These are phyloP conservation scores for Beta macrorhiza DNA, from an alignment of 179 eudicot genomes.

Conservation along the genomic window DNA sequence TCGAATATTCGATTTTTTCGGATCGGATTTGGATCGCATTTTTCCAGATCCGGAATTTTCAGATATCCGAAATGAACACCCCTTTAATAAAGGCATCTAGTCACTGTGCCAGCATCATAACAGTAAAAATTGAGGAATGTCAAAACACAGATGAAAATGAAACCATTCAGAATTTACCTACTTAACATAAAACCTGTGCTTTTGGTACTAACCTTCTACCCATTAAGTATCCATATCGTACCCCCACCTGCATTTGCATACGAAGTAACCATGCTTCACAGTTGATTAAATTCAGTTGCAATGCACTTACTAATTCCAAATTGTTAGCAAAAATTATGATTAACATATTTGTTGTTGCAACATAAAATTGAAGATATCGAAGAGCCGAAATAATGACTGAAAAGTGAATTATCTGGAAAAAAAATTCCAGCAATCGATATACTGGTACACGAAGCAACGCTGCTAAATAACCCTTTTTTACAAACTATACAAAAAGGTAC, in stretches of 20 bases:
- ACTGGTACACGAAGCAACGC: conserved; percentile 7
- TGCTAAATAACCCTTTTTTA: conserved; percentile 9
- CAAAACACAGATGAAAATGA: background rate
- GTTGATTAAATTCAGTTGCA: background rate
- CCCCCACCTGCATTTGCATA: too few species aligned
- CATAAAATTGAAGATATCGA: background rate
- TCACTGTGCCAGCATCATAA: background rate
- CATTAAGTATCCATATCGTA: too few species aligned
- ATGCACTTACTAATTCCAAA: background rate
- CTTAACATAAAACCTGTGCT: too few species aligned
- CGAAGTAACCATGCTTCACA: background rate
- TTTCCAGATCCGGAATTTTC: too few species aligned
- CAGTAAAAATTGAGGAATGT: background rate
- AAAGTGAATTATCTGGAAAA: background rate
- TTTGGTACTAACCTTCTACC: too few species aligned
- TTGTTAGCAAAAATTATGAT: background rate
- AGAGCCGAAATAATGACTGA: background rate
- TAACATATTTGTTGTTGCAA: background rate
- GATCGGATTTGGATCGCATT: too few species aligned
- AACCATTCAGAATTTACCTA: background rate
- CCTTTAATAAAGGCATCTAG: background rate
- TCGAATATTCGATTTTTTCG: too few species aligned
- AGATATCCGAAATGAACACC: too few species aligned
- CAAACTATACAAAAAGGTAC: conserved; percentile 24
- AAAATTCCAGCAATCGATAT: background rate